phyloP scores from a whole-genome alignment of 139 green algal genomes.

The Coelastrella sp. region DNA sequence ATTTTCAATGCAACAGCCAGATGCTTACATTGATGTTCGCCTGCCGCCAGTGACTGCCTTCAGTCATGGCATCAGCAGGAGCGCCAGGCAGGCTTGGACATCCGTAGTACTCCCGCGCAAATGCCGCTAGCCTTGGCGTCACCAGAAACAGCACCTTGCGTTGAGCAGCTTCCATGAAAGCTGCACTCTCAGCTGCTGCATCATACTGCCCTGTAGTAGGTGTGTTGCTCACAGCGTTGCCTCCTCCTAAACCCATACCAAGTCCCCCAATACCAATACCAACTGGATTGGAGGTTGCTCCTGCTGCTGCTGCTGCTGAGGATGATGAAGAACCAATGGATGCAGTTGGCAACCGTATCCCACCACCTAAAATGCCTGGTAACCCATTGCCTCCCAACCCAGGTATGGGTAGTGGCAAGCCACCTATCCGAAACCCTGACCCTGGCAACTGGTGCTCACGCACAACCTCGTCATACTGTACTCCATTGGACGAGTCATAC shows the following conservation, averaged over 20 bases:
- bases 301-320: too few species aligned
- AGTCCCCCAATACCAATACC: not conserved
- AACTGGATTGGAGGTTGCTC: not conserved
- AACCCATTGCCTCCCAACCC: not conserved
- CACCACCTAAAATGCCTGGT: not conserved
- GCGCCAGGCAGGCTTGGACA: conserved; percentile 37
- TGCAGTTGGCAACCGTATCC: not conserved
- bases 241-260: not conserved
- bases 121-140: conserved; percentile 10
- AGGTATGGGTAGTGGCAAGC: not conserved
- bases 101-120: conserved; percentile 31
- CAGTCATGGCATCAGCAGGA: conserved; percentile 36
- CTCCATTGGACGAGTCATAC: conserved; percentile 23
- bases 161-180: not conserved
- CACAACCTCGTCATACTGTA: conserved; percentile 32
- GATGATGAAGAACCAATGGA: not conserved
- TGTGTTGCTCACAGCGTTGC: not conserved
- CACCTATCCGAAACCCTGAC: not conserved
- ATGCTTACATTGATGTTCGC: conserved; percentile 40
- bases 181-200: not conserved
- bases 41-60: conserved; percentile 42
- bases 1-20: too few species aligned
- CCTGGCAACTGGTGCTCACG: conserved; percentile 10
- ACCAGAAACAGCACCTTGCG: conserved; percentile 43
- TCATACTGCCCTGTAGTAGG: not conserved